Base-by-base conservation (phyloP, 805 yeast genomes). In the Naumovozyma baii region DNA sequence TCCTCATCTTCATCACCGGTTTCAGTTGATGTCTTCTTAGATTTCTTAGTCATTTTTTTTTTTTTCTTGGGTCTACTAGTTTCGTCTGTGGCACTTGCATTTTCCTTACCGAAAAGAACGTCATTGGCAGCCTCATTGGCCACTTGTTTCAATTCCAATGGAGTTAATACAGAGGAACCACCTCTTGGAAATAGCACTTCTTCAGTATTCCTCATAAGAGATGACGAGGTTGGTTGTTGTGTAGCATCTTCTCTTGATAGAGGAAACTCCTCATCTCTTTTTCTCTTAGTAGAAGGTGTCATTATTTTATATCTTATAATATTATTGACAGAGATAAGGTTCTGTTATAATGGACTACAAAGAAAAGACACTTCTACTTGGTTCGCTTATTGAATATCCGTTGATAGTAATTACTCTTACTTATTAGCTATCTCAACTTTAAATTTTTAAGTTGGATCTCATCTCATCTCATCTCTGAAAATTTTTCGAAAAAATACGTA, bases 51-150 rank as follows among this genome's bases (percentile, higher is more conserved):
- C 28, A 50, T 55, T 20, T 34, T 31, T 40, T 46, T 29, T 41
- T 62, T 31, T 5, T 61, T 52, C 19, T 53, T 55, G 43, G 55
- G 61, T 30, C 66, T 62, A 39, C 56, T 55, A 13, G 38, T 31
- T 12, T 41, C 50, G 13, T 46, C 53, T 15, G 48, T 12, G 4
- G 41, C 36, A 10, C 20, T 25, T 3, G 48, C 40, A 18, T 44
- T 40, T 26, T 52, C 55, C 22, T 50, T 57, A 30, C 58, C 90
- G 46, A 84, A 83, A 37, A 88, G 66, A 31, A 84, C 92, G 64
- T 92, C 98, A 46, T 74, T 76, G 17, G 88, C 79, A 36, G 90
- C 99, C 62, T 90, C 94, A 57, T 86, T 87, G 31, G 95, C 80
- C 38, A 90, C 90, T 57, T 86, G 92, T 59, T 86, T 87, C 49